Evolutionary conservation across 2,329 filamentous ascomycete genomes (phyloP).

Genomic region (Harringtonia aguacate): DNA sequence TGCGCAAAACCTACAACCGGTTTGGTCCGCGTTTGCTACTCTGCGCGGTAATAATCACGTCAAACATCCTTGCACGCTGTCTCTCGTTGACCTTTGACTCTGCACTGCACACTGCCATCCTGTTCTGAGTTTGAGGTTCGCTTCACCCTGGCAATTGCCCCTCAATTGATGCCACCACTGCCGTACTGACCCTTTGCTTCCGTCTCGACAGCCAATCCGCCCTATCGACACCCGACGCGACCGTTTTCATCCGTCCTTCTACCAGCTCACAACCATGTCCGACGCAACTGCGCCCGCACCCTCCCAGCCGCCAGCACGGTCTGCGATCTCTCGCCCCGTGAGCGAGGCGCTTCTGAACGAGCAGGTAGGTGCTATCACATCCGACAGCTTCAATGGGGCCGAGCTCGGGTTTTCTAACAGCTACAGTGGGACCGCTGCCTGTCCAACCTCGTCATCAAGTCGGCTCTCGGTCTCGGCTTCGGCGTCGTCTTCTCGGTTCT

Average conservation of each 20-base stretch:
- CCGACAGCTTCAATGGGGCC: too few species aligned
- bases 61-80: too few species aligned
- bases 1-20: constrained; percentile 8
- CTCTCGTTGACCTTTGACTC: background rate
- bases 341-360: constrained; percentile 98
- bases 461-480: constrained; percentile 88
- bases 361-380: constrained; percentile 87
- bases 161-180: background rate
- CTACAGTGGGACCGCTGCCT: constrained; percentile 99
- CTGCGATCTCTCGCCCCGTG: constrained; percentile 69
- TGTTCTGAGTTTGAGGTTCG: too few species aligned
- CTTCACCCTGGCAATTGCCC: too few species aligned
- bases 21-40: constrained; percentile 10
- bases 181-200: background rate
- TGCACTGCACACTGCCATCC: too few species aligned
- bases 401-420: too few species aligned
- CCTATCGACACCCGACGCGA: background rate
- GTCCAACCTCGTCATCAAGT: constrained; percentile 95
- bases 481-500: constrained; percentile 98
- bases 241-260: constrained; percentile 10
- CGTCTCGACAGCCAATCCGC: background rate
- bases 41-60: constrained; percentile 7
- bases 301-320: constrained; percentile 43
- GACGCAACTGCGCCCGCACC: too few species aligned
- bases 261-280: constrained; percentile 30